A percentile compares a stretch with the other conserved stretches of the same genome.
Evolutionary conservation across 2,329 filamentous ascomycete species (phyloP).

Genomic region (Pseudohalonectria lignicola): DNA sequence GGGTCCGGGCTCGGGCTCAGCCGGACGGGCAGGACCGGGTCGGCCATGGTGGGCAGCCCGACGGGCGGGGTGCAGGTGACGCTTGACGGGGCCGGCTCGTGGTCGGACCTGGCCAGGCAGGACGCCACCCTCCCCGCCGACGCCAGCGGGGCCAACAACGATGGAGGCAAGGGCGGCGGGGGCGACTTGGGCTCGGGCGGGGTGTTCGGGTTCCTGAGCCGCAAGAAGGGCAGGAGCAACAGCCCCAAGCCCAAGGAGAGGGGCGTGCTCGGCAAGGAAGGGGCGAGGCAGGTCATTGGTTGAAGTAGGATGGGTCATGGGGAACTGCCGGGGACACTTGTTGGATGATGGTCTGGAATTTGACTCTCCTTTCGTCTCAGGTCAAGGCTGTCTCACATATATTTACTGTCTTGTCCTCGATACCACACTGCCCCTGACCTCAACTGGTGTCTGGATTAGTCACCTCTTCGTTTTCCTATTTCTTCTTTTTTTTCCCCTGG

Average conservation of each 20-base stretch:
- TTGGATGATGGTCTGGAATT: no score
- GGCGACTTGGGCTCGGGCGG: conserved; percentile 53
- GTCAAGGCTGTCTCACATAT: no score
- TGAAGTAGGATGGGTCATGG: no score
- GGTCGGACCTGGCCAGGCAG: conserved; percentile 81
- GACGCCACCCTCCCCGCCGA: conserved; percentile 65
- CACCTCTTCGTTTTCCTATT: conserved; percentile 16
- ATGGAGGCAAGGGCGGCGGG: conserved; percentile 39
- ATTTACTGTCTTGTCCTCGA: no score
- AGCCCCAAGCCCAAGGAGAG: conserved; percentile 92
- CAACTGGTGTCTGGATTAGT: conserved; percentile 4
- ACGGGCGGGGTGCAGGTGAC: conserved; percentile 85
- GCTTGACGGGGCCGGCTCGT: conserved; percentile 78
- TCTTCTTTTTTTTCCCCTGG: neutral
- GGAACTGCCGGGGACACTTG: no score
- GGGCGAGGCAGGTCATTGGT: conserved; percentile 71
- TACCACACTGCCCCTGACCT: no score
- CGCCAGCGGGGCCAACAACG: conserved; percentile 37
- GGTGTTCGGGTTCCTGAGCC: conserved; percentile 80
- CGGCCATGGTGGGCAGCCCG: conserved; percentile 62
- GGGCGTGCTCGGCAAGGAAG: conserved; percentile 90
- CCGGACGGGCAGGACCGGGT: conserved; percentile 26
- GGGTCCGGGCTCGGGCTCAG: conserved; percentile 4
- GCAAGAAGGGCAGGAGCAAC: conserved; percentile 82
- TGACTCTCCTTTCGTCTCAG: no score